Evolutionary conservation across 495 filamentous ascomycete genomes (phyloP).

Genomic region (Xylaria curta): DNA sequence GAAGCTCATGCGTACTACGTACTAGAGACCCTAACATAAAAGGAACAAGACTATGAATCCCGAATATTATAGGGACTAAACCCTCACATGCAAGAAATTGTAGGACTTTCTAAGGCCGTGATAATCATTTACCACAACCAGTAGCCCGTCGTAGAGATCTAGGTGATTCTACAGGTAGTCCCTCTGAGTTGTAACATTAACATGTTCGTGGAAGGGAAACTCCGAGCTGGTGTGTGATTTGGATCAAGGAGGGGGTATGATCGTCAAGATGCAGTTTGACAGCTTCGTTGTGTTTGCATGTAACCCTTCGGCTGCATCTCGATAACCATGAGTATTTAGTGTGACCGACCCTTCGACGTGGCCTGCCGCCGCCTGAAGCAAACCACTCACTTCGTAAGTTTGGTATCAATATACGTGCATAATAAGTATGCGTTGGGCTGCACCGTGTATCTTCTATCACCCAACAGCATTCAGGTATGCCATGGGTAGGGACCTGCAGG

Average conservation of each 20-base stretch:
- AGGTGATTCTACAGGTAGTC: not conserved
- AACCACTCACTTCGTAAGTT: not conserved
- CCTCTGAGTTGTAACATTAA: not conserved
- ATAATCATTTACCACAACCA: not conserved
- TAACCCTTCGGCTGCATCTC: constrained; percentile 25
- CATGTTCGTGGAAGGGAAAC: not conserved
- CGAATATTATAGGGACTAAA: not conserved
- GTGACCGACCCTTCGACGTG: constrained; percentile 18
- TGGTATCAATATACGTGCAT: constrained; percentile 11
- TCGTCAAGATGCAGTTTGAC: constrained; percentile 5
- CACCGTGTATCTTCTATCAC: not conserved
- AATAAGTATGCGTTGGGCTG: not conserved
- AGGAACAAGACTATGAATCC: not conserved
- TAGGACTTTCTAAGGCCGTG: not conserved
- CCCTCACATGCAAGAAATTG: not conserved
- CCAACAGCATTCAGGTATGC: constrained; percentile 12
- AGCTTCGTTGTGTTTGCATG: constrained; percentile 6
- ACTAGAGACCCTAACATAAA: not conserved
- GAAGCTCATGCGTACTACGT: no score
- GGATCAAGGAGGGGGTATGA: not conserved
- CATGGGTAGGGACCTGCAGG: constrained; percentile 15
- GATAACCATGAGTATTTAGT: constrained; percentile 15
- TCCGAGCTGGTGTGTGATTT: not conserved
- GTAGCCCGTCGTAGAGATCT: not conserved
- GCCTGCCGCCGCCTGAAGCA: constrained; percentile 20